A percentile compares a stretch with the other conserved stretches of the same genome.
Evolutionary conservation across 805 yeast genomes (phyloP).

Genomic region (Barnettozyma siamensis): DNA sequence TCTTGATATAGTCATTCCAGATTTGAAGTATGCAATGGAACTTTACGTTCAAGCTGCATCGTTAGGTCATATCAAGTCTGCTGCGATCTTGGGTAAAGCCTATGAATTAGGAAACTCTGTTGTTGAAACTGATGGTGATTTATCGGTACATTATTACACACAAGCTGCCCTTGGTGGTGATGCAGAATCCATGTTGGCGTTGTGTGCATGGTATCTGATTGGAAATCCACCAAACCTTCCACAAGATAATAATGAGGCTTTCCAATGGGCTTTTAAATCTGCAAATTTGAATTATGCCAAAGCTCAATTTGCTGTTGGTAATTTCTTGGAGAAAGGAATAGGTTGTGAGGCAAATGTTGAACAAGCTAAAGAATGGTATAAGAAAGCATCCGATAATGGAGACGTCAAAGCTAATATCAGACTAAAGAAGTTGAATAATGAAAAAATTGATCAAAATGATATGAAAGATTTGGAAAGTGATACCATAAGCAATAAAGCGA

Average conservation of each 20-base stretch:
- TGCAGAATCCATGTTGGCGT: constrained; percentile 81
- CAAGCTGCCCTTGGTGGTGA: constrained; percentile 88
- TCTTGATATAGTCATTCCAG: constrained; percentile 80
- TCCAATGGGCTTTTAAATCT: constrained; percentile 89
- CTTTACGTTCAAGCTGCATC: constrained; percentile 85
- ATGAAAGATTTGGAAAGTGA: background rate
- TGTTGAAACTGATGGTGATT: constrained; percentile 70
- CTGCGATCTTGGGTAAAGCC: constrained; percentile 71
- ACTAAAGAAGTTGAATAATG: constrained; percentile 13
- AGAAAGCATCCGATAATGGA: constrained; percentile 60
- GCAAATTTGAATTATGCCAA: constrained; percentile 70
- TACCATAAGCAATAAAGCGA: constrained; percentile 4
- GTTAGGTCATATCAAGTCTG: constrained; percentile 76
- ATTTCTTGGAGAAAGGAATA: constrained; percentile 80
- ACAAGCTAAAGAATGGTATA: constrained; percentile 70
- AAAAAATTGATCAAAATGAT: background rate
- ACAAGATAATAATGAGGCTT: constrained; percentile 78
- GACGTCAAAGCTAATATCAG: constrained; percentile 44
- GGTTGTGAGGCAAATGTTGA: constrained; percentile 62
- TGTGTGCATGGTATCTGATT: constrained; percentile 95
- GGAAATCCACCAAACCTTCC: constrained; percentile 84
- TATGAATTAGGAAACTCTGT: constrained; percentile 70
- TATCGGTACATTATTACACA: constrained; percentile 89
- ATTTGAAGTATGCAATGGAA: constrained; percentile 76
- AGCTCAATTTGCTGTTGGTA: constrained; percentile 82